Evolutionary conservation across 177 flowering plant genomes (phyloP), one percentile per base, ranked within the genome.

Genomic region (Tripterygium wilfordii): DNA sequence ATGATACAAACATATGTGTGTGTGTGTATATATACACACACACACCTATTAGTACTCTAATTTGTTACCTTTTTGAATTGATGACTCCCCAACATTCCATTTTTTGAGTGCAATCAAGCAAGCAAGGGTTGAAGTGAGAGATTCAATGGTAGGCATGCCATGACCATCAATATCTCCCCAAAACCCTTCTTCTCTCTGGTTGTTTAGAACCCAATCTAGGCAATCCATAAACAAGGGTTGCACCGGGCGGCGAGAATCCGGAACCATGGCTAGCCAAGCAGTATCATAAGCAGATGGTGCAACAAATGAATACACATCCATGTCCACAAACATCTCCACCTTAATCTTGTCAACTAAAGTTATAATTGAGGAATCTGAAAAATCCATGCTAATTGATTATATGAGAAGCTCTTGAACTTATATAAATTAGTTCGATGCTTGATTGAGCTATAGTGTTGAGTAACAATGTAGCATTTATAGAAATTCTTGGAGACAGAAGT

Each of bases 191-290:
- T 57, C 60, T 16, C 36, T 54, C 48, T 76, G 75, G 57, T 62
- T 66, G 3, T 48, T 9, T 2, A 76, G 39, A 3, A 75, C 55
- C 76, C 74, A 75, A 17, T 60, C 29, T 54, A 75, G 42, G 53
- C 71, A 70, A 10, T n/a, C 25, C 25, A 21, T 39, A 41, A 68
- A 70, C 62, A 60, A 42, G 5, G 79, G 71, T 24, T 13, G 33
- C 17, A n/a, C 16, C 1, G 42, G 40, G 12, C 50, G 12, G 15
- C 45, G 12, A 0, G 51, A 28, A 29, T 54, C 56, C 2, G 73
- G 76, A 33, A 75, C 45, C 76, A 70, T 75, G 37, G 74, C 74
- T 19, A 70, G 19, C 76, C 79, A 75, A 17, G 79, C 76, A 24
- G 74, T 75, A 44, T 70, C 79, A 42, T 74, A 74, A n/a, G 79